These are phyloP conservation scores for Penicillium desertorum DNA, from an alignment of 495 filamentous ascomycete genomes.

Conservation along the genomic window DNA sequence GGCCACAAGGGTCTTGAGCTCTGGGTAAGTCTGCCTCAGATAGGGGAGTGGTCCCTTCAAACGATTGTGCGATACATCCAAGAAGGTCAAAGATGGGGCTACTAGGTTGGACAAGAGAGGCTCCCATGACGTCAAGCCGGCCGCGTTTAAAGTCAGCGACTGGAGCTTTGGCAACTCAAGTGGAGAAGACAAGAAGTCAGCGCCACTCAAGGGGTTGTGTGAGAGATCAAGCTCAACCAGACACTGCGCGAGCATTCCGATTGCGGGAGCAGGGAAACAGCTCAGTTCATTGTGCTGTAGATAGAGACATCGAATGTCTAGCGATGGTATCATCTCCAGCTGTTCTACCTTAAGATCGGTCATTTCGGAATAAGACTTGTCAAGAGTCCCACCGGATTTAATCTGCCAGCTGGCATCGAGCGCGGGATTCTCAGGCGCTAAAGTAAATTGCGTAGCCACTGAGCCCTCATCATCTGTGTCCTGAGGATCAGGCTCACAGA, in stretches of 20 bases:
- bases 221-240: constrained; percentile 76
- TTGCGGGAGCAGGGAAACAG: constrained; percentile 59
- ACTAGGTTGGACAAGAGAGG: constrained; percentile 61
- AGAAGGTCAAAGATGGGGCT: constrained; percentile 68
- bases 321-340: constrained; percentile 43
- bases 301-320: constrained; percentile 57
- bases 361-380: constrained; percentile 66
- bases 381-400: constrained; percentile 69
- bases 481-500: constrained; percentile 59
- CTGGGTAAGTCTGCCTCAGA: constrained; percentile 59
- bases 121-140: constrained; percentile 63
- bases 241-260: constrained; percentile 64
- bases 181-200: constrained; percentile 55
- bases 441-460: constrained; percentile 46
- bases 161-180: constrained; percentile 71
- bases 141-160: constrained; percentile 69
- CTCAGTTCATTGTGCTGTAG: constrained; percentile 76
- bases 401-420: constrained; percentile 55
- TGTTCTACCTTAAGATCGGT: constrained; percentile 47
- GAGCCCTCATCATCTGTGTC: constrained; percentile 48
- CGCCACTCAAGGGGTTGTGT: constrained; percentile 69
- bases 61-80: constrained; percentile 80
- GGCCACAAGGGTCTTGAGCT: constrained; percentile 63
- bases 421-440: constrained; percentile 43
- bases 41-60: constrained; percentile 62